phyloP scores from a whole-genome alignment of 441 rosid species.

The Oxalis stricta region DNA sequence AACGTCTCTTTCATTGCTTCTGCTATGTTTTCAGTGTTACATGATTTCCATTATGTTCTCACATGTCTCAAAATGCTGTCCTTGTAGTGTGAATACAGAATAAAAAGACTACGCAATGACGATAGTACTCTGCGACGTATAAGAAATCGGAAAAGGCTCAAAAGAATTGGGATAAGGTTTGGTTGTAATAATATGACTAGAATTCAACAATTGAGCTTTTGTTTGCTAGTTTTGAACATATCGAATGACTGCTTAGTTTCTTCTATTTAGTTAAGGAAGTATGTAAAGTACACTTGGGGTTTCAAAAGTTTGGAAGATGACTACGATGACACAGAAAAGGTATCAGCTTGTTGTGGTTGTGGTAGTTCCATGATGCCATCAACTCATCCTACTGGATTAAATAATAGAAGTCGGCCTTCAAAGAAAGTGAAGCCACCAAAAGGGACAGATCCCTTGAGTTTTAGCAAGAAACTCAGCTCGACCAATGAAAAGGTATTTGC shows the following conservation, averaged over 20 bases:
- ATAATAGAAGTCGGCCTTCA: constrained; percentile 22
- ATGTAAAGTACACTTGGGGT: constrained; percentile 77
- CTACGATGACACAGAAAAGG: constrained; percentile 8
- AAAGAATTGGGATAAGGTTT: constrained; percentile 74
- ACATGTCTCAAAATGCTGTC: constrained; percentile 5
- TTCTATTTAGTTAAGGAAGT: constrained; percentile 64
- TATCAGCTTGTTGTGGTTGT: constrained; percentile 24
- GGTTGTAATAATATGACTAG: too few species aligned
- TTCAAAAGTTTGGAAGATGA: constrained; percentile 40
- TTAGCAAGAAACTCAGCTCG: constrained; percentile 26
- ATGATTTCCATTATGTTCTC: too few species aligned
- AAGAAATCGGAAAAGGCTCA: constrained; percentile 67
- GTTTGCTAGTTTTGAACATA: too few species aligned
- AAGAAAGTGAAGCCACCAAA: constrained; percentile 14
- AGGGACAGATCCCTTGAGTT: constrained; percentile 14
- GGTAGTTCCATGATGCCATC: constrained; percentile 24
- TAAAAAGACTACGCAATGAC: constrained; percentile 73
- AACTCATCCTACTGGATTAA: constrained; percentile 21
- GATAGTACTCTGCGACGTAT: constrained; percentile 55
- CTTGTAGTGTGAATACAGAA: constrained; percentile 70
- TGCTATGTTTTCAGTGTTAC: too few species aligned
- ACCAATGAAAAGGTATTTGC: constrained; percentile 38
- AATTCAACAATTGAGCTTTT: too few species aligned
- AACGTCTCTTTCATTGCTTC: background rate
- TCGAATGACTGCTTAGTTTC: constrained; percentile 5